Conservation (phyloP, 83 land plant species). For the Thuja plicata region DNA sequence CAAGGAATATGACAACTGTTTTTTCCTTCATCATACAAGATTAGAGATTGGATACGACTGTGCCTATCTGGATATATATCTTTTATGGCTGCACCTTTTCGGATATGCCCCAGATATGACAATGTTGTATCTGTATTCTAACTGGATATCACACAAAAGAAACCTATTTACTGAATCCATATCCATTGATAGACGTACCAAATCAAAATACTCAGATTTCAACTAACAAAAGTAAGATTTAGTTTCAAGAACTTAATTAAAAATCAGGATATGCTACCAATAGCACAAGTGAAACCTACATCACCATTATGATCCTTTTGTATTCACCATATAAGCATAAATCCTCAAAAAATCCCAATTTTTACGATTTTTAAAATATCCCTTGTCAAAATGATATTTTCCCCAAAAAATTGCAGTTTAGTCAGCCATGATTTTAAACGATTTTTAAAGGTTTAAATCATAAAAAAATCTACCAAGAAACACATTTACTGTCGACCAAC, state of each 20-base stretch:
- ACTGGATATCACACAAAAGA: background rate
- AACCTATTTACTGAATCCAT: background rate
- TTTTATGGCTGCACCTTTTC: background rate
- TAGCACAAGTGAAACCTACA: background rate
- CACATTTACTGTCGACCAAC: no score
- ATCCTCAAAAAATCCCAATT: no score
- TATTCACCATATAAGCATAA: background rate
- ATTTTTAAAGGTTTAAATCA: no score
- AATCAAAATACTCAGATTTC: background rate
- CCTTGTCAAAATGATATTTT: no score
- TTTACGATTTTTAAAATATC: no score
- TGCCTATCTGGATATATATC: background rate
- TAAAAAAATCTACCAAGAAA: no score
- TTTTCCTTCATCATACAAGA: background rate
- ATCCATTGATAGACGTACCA: background rate
- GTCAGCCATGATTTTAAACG: no score
- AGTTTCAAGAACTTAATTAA: background rate
- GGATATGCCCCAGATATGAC: background rate
- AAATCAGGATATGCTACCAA: background rate
- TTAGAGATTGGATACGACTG: background rate
- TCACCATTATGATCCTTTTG: background rate
- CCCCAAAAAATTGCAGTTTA: no score
- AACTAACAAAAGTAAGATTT: background rate
- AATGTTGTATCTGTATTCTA: background rate
- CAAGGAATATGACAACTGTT: background rate